Base-by-base conservation (phyloP, 495 filamentous ascomycete genomes). In the Hypoxylon perforatum region DNA sequence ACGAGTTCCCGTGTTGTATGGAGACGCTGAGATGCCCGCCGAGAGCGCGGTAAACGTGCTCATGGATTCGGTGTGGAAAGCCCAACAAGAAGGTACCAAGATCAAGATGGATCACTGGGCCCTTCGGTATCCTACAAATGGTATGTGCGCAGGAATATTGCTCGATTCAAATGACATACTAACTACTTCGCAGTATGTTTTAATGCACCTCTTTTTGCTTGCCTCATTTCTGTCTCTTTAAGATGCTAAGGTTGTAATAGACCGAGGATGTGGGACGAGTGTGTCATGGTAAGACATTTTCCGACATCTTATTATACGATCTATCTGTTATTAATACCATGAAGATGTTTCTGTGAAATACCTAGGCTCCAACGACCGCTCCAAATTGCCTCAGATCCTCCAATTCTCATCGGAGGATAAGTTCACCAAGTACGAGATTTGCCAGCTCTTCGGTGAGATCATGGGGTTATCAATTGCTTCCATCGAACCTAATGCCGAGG, bases 361-460 rank as follows among this genome's bases (percentile, higher is more conserved):
- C 69, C 77, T 91, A 36, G 67, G 73, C 5, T 73, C 76, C 0
- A 63, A 73, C 39, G 79, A 85, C 25, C 66, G 75, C 41, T 67
- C 77, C 1, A 61, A 64, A 12, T 75, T 96, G 54, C 93, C 93
- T 0, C 83, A 76, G 49, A 86, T 93, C 53, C 81, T 97, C 14
- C 94, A 97, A 61, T 96, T 97, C 81, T 90, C 90, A 2, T 90
- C 91, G 21, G 93, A 97, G 77, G 91, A 95, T 63, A 84, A 84
- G 62, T 90, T 88, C 78, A 97, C 94, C 45, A 97, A 97, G 81
- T 97, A 94, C 73, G 88, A 94, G 76, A 97, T 97, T 44, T 94
- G 91, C 73, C 78, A 93, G 78, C 78, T 86, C 17, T 86, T 97
- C 70, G 91, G 87, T 14, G 88, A 93, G 63, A 91, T 97, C 57